A percentile compares a stretch with the other conserved stretches of the same genome.
These are phyloP conservation scores for Allium cepa DNA, from an alignment of 106 monocot genomes.

Conservation along the genomic window DNA sequence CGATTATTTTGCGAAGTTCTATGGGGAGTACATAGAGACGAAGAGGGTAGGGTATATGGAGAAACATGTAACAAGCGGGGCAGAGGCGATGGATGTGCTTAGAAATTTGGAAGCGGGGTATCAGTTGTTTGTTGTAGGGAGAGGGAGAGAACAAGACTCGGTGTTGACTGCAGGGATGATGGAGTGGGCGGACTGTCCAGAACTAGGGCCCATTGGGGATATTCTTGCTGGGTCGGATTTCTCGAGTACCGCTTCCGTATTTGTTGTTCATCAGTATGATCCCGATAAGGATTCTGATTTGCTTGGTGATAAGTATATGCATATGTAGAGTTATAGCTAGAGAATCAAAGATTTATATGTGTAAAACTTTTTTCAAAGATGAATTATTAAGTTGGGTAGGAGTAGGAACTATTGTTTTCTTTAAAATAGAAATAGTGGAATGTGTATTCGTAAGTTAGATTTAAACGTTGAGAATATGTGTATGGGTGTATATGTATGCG, in stretches of 20 bases:
- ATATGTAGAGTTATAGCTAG: background rate
- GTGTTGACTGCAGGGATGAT: slow-evolving; percentile 6
- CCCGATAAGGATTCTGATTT: background rate
- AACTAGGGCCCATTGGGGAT: slow-evolving; percentile 27
- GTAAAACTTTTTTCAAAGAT: too few species aligned
- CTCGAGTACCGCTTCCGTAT: slow-evolving; percentile 7
- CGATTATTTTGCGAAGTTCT: slow-evolving; percentile 59
- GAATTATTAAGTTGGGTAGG: too few species aligned
- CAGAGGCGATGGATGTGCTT: slow-evolving; percentile 45
- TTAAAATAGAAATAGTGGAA: too few species aligned
- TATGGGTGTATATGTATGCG: too few species aligned
- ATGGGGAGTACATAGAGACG: slow-evolving; percentile 28
- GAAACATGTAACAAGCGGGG: slow-evolving; percentile 53
- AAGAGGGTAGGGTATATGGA: slow-evolving; percentile 50
- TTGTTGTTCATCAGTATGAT: slow-evolving; percentile 21
- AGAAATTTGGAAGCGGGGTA: slow-evolving; percentile 31
- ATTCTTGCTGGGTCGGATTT: slow-evolving; percentile 18
- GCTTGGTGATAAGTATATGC: background rate
- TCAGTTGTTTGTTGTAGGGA: slow-evolving; percentile 15
- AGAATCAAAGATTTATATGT: too few species aligned
- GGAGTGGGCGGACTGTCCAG: slow-evolving; percentile 23
- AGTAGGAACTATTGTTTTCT: too few species aligned
- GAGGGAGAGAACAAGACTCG: slow-evolving; percentile 1
- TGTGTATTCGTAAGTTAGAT: too few species aligned
- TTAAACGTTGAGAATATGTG: too few species aligned